Conservation (phyloP, 768 basidiomycete genomes). For the Pleurotus ostreatus region DNA sequence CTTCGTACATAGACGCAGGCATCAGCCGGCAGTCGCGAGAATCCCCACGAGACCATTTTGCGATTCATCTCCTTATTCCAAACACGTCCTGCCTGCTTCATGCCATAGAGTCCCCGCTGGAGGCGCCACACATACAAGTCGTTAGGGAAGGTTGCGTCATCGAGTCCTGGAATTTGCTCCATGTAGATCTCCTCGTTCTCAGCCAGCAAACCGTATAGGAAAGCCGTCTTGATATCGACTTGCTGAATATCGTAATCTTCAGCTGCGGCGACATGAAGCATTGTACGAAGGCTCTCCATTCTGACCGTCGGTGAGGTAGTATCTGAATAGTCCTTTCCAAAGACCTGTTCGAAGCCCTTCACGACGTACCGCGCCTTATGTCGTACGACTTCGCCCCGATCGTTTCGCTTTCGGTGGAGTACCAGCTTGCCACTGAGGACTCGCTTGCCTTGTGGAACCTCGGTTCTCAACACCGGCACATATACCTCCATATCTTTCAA, state of each 20-base stretch:
- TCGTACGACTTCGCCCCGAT: slow-evolving; percentile 25
- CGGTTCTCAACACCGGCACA: slow-evolving; percentile 4
- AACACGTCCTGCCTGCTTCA: slow-evolving; percentile 24
- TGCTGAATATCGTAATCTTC: no score
- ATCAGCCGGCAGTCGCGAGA: neutral
- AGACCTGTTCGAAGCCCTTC: no score
- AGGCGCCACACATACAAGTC: neutral
- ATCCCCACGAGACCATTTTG: slow-evolving; percentile 11
- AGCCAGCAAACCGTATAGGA: slow-evolving; percentile 13
- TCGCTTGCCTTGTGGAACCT: slow-evolving; percentile 20
- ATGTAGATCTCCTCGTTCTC: slow-evolving; percentile 15
- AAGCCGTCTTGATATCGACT: slow-evolving; percentile 15
- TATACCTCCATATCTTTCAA: slow-evolving; percentile 22
- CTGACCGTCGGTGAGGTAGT: no score
- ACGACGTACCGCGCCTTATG: slow-evolving; percentile 25
- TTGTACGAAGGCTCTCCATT: no score
- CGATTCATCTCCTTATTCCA: slow-evolving; percentile 19
- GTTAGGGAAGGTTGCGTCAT: neutral
- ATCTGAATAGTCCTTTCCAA: no score
- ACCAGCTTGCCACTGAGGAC: slow-evolving; percentile 30
- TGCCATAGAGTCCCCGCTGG: slow-evolving; percentile 25
- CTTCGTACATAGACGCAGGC: neutral
- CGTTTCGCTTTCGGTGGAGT: slow-evolving; percentile 32
- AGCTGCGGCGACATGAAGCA: no score
- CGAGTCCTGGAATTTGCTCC: slow-evolving; percentile 9